Base-by-base conservation (phyloP, 2,329 filamentous ascomycete genomes). In the Fusarium chuoi region DNA sequence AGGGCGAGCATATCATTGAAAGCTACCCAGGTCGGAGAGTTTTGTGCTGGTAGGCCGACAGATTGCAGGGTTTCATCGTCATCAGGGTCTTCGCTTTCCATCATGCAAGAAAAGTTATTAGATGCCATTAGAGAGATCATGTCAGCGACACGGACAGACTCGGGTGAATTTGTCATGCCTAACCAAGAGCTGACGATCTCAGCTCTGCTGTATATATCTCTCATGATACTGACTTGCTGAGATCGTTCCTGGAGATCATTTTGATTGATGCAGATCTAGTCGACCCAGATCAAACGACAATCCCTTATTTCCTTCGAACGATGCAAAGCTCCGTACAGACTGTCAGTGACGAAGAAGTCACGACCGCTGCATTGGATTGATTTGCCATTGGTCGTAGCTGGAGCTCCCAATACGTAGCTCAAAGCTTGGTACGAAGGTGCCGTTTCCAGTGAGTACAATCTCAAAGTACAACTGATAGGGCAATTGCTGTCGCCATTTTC, bases 41-140 rank as follows among this genome's bases (percentile, higher is more conserved):
- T 6, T 11, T 48, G 7, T 10, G 13, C 10, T 5, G 26, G 46
- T 6, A 49, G 20, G 28, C 28, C 46, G 6, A 48, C 18, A n/a
- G 20, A 12, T 15, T n/a, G 20, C 20, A 49, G 20, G 13, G 22
- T 12, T n/a, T n/a, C 0, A n/a, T n/a, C 46, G 28, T n/a, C 28
- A n/a, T n/a, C 9, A n/a, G 20, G 18, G 3, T 30, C 3, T 4
- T 6, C 8, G 26, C 7, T 9, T 22, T 6, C 13, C 12, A 22
- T 20, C 3, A 9, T 33, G 9, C 18, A 13, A 17, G 9, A 6
- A 18, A 28, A n/a, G 4, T 1, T 20, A 3, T 12, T 0, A 11
- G 46, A 33, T 33, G 46, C 28, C 46, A 49, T 30, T 7, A 7
- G 3, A 4, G 20, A 49, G 4, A 33, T n/a, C 6, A 49, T 28